phyloP scores from a whole-genome alignment of 148 eudicot species.

The Pouteria glomerata region DNA sequence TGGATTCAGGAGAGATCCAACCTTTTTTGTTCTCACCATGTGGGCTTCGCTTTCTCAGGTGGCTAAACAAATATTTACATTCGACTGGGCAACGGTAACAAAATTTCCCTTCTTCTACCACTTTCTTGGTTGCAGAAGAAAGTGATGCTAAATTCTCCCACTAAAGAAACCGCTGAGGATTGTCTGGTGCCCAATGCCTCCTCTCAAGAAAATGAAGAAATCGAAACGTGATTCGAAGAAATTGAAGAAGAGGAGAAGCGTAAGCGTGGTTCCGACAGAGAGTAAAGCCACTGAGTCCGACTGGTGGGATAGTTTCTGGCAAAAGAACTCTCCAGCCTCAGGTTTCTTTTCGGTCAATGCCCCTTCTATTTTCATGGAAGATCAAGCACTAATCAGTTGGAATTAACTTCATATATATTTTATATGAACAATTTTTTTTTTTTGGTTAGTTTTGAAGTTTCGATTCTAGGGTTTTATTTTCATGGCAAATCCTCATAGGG shows the following conservation, averaged over 20 bases:
- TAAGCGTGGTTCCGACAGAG: slow-evolving; percentile 51
- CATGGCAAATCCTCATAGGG: not conserved
- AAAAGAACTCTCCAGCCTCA: slow-evolving; percentile 48
- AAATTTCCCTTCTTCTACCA: too few species aligned
- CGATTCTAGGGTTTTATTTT: slow-evolving; percentile 5
- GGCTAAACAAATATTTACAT: too few species aligned
- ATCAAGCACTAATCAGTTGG: not conserved
- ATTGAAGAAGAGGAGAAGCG: slow-evolving; percentile 30
- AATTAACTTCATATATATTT: slow-evolving; percentile 8
- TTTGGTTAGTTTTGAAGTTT: too few species aligned
- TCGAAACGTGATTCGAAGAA: slow-evolving; percentile 40
- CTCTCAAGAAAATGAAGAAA: slow-evolving; percentile 55
- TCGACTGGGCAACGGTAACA: too few species aligned
- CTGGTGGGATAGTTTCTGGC: slow-evolving; percentile 94
- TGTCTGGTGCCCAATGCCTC: slow-evolving; percentile 24
- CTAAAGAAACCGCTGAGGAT: not conserved
- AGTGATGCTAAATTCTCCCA: not conserved
- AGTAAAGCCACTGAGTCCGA: slow-evolving; percentile 65
- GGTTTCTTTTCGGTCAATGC: slow-evolving; percentile 28
- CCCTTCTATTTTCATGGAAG: not conserved
- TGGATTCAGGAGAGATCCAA: too few species aligned
- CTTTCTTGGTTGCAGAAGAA: too few species aligned
- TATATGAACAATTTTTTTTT: too few species aligned
- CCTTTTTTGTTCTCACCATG: too few species aligned
- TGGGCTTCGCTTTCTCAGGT: too few species aligned